phyloP scores from a whole-genome alignment of 805 yeast genomes.

The Kluyveromyces siamensis region DNA sequence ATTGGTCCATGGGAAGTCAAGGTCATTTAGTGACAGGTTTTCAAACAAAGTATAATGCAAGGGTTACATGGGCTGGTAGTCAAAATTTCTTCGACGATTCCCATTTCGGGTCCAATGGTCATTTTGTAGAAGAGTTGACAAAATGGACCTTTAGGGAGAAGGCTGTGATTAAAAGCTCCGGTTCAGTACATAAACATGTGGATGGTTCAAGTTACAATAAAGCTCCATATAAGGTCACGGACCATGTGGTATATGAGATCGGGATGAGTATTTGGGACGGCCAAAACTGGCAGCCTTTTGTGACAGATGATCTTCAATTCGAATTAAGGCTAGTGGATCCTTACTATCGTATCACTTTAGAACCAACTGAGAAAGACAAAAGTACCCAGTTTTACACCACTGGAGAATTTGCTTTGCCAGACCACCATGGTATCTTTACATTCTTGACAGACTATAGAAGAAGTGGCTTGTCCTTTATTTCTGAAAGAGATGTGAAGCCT shows the following conservation, averaged over 20 bases:
- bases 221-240: conserved; percentile 62
- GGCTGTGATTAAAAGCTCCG: conserved; percentile 49
- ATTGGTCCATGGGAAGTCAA: conserved; percentile 79
- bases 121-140: conserved; percentile 37
- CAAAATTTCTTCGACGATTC: conserved; percentile 40
- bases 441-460: conserved; percentile 72
- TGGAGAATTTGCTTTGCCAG: conserved; percentile 66
- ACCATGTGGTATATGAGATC: conserved; percentile 49
- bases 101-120: conserved; percentile 26
- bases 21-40: conserved; percentile 66
- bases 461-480: conserved; percentile 61
- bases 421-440: conserved; percentile 95
- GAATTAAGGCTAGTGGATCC: conserved; percentile 91
- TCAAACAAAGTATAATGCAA: conserved; percentile 72
- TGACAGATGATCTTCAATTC: conserved; percentile 61
- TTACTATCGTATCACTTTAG: conserved; percentile 70
- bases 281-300: conserved; percentile 61
- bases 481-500: conserved; percentile 61
- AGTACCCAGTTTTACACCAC: conserved; percentile 42
- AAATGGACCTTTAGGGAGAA: conserved; percentile 71
- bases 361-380: conserved; percentile 33
- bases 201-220: conserved; percentile 35
- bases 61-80: conserved; percentile 78
- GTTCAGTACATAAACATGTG: conserved; percentile 45
- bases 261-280: conserved; percentile 43